A percentile compares a stretch with the other conserved stretches of the same genome.
Evolutionary conservation across 2,329 filamentous ascomycete species (phyloP).

Genomic region (Penicillium sp.): DNA sequence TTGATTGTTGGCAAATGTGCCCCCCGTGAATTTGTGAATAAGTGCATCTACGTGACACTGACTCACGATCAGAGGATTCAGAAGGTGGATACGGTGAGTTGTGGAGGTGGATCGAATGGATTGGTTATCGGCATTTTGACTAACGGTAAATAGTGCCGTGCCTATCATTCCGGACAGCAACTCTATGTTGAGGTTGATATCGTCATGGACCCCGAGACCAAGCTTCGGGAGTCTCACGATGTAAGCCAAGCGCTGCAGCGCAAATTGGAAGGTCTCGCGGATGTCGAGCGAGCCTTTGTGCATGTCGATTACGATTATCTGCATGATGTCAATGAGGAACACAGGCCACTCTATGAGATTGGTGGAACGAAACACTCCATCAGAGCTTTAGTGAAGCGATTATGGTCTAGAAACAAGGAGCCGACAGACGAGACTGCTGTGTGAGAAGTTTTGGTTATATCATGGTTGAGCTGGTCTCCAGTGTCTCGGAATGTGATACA

Average conservation of each 20-base stretch:
- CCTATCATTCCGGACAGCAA: constrained; percentile 13
- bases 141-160: constrained; percentile 9
- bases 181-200: constrained; percentile 15
- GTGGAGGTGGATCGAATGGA: background rate
- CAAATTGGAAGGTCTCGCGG: constrained; percentile 13
- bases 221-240: constrained; percentile 14
- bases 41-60: constrained; percentile 15
- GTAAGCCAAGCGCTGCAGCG: constrained; percentile 14
- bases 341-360: constrained; percentile 2
- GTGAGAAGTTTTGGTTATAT: background rate
- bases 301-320: constrained; percentile 18
- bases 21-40: constrained; percentile 11
- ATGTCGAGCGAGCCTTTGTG: constrained; percentile 16
- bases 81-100: constrained; percentile 12
- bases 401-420: background rate
- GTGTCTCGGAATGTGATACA: background rate
- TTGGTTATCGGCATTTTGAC: background rate
- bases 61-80: constrained; percentile 14
- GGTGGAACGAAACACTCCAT: constrained; percentile 4
- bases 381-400: constrained; percentile 2
- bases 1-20: constrained; percentile 14
- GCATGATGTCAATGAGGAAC: constrained; percentile 9
- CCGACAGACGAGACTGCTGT: background rate
- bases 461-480: background rate
- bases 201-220: constrained; percentile 15